These are phyloP conservation scores for Ceratobasidium theobromae DNA, from an alignment of 1,284 basidiomycete genomes.

Conservation along the genomic window DNA sequence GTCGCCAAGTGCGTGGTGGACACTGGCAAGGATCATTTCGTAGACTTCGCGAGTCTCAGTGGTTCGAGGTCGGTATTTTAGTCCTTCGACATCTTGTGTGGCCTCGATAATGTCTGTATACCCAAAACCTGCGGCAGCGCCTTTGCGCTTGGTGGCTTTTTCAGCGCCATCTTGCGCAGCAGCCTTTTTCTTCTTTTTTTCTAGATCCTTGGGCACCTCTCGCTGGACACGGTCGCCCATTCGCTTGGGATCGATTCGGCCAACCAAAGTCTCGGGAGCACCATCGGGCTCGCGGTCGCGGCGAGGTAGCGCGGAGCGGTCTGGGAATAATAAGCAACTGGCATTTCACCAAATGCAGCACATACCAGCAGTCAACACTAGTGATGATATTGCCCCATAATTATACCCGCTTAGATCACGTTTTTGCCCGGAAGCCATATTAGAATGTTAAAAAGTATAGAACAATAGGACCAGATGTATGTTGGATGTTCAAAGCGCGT, in stretches of 20 bases:
- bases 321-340: constrained; percentile 39
- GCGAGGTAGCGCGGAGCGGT: constrained; percentile 71
- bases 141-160: constrained; percentile 57
- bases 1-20: constrained; percentile 86
- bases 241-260: constrained; percentile 84
- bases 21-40: constrained; percentile 84
- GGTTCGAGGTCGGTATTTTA: constrained; percentile 90
- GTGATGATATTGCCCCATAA: constrained; percentile 85
- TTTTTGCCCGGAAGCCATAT: constrained; percentile 46
- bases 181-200: constrained; percentile 88
- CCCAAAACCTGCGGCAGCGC: constrained; percentile 60
- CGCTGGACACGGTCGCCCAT: constrained; percentile 93
- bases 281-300: constrained; percentile 95
- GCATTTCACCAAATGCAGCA: constrained; percentile 11
- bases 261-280: constrained; percentile 88
- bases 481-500: constrained; percentile 14
- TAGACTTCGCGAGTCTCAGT: constrained; percentile 94
- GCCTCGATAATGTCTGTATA: constrained; percentile 90
- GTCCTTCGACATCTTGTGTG: constrained; percentile 89
- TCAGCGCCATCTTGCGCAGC: constrained; percentile 59
- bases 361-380: constrained; percentile 74
- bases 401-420: constrained; percentile 84
- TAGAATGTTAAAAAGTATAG: constrained; percentile 5
- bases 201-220: constrained; percentile 85
- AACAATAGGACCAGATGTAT: not conserved